These are phyloP conservation scores for Tuber calosporum DNA, from an alignment of 495 filamentous ascomycete species.

Conservation along the genomic window DNA sequence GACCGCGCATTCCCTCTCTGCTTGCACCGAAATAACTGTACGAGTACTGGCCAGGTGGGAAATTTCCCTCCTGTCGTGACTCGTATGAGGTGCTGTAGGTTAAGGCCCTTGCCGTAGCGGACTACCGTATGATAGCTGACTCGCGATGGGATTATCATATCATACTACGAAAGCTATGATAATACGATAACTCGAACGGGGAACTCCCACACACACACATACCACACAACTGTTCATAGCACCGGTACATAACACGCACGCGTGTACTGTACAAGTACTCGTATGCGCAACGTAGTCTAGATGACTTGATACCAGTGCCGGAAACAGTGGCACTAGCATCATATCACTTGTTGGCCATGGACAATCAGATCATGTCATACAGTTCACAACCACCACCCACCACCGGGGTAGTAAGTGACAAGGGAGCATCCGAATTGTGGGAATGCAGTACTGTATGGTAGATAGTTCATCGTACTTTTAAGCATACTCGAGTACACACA, in stretches of 20 bases:
- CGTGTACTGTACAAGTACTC: too few species aligned
- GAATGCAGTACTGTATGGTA: too few species aligned
- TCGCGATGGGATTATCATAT: background rate
- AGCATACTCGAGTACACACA: background rate
- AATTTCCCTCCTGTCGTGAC: background rate
- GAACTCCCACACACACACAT: background rate
- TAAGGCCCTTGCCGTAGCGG: background rate
- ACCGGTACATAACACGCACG: constrained; percentile 1
- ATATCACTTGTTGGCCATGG: background rate
- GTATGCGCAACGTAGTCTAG: background rate
- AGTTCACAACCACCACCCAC: background rate
- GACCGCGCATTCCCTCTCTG: background rate
- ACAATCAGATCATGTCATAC: background rate
- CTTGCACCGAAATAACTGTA: too few species aligned
- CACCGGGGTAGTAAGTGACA: too few species aligned
- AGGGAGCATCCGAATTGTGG: background rate
- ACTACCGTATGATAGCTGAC: background rate
- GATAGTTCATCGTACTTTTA: background rate
- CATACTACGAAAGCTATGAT: too few species aligned
- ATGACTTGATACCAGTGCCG: background rate
- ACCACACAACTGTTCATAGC: background rate
- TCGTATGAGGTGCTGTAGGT: background rate
- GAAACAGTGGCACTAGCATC: background rate
- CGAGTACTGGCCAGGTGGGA: background rate
- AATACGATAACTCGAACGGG: too few species aligned